Evolutionary conservation across 306 rosid species (phyloP).

Genomic region (Begonia fuchsioides): DNA sequence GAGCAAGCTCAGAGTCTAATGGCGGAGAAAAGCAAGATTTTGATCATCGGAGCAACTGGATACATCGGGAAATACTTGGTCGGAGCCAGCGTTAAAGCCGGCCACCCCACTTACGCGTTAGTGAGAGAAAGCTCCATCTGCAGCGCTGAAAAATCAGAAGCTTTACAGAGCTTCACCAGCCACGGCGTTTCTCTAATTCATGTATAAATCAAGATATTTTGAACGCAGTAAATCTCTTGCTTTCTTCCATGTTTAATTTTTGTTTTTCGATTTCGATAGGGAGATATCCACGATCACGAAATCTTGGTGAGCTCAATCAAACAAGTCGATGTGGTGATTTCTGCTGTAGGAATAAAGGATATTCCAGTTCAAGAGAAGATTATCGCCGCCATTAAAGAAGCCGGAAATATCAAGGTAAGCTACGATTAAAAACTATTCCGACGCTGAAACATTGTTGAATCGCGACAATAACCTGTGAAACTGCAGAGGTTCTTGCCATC

Average conservation of each 20-base stretch:
- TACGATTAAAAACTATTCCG: background rate
- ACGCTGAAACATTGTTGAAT: background rate
- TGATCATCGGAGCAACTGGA: constrained; percentile 15
- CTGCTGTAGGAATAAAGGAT: constrained; percentile 3
- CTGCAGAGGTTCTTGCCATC: constrained; percentile 35
- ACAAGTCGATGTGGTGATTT: constrained; percentile 13
- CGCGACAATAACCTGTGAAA: background rate
- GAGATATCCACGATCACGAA: constrained; percentile 8
- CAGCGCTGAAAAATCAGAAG: constrained; percentile 4
- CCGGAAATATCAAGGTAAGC: constrained; percentile 18
- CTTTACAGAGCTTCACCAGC: constrained; percentile 11
- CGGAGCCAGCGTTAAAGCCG: constrained; percentile 4
- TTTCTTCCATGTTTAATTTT: background rate
- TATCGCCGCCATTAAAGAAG: constrained; percentile 14
- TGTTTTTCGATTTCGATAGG: constrained; percentile 1
- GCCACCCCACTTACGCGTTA: constrained; percentile 15
- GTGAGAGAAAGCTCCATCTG: constrained; percentile 10
- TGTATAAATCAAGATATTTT: background rate
- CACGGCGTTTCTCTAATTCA: constrained; percentile 7
- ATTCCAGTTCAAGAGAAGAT: constrained; percentile 6
- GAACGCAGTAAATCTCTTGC: background rate
- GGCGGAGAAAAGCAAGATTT: constrained; percentile 13
- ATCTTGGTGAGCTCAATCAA: constrained; percentile 7
- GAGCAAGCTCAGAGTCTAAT: background rate
- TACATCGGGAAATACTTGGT: constrained; percentile 12